A percentile compares a stretch with the other conserved stretches of the same genome.
These are phyloP conservation scores for Cercospora berteroae DNA, from an alignment of 2,329 filamentous ascomycete species.

Conservation along the genomic window DNA sequence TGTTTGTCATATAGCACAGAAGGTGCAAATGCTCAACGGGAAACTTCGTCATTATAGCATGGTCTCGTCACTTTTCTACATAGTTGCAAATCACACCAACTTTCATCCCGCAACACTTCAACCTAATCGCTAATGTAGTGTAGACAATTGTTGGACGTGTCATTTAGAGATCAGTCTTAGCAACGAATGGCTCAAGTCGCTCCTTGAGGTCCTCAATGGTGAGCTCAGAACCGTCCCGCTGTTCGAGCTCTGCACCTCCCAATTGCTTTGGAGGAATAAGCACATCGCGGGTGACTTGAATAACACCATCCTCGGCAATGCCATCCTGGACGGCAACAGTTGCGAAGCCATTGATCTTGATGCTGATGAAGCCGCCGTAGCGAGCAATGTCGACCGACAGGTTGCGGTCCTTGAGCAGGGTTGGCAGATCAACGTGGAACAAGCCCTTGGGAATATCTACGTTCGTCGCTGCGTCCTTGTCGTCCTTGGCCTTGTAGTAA, in stretches of 20 bases:
- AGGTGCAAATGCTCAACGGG: not conserved
- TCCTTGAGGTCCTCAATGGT: constrained; percentile 61
- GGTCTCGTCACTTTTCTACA: constrained; percentile 2
- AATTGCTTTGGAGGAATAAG: constrained; percentile 70
- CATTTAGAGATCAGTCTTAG: constrained; percentile 31
- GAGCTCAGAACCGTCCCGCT: constrained; percentile 52
- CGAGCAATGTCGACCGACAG: constrained; percentile 69
- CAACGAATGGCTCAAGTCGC: constrained; percentile 50
- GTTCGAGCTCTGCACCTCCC: constrained; percentile 39
- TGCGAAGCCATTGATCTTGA: constrained; percentile 73
- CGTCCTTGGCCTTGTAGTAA: constrained; percentile 55
- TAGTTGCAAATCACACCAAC: not conserved
- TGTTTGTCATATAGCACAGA: not conserved
- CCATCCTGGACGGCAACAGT: constrained; percentile 67
- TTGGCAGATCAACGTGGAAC: constrained; percentile 69
- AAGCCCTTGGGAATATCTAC: constrained; percentile 46
- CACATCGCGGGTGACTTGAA: constrained; percentile 72
- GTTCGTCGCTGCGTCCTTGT: constrained; percentile 29
- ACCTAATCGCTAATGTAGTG: not conserved
- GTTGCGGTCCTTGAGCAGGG: constrained; percentile 63
- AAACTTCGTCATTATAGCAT: not conserved
- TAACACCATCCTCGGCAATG: constrained; percentile 73
- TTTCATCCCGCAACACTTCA: not conserved
- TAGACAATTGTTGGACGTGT: not conserved
- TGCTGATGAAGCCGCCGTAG: constrained; percentile 65